Conservation (phyloP, 306 rosid species). For the Amphicarpaea edgeworthii region DNA sequence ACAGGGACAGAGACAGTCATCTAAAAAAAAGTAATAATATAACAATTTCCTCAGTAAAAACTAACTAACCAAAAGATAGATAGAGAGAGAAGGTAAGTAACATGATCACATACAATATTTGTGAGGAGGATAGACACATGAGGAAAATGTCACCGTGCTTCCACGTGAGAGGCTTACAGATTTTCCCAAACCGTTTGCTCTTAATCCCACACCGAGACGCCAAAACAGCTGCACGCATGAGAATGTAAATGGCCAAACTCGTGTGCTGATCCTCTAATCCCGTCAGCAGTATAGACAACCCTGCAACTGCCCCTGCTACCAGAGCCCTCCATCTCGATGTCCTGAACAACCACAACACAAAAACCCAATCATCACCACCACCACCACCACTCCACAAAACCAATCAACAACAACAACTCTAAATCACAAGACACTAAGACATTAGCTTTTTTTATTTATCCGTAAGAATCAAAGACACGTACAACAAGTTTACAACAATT, state of each 20-base stretch:
- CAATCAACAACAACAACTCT: constrained; percentile 3
- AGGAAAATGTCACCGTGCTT: constrained; percentile 94
- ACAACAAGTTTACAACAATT: too few species aligned
- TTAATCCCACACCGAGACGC: constrained; percentile 96
- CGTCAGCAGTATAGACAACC: constrained; percentile 90
- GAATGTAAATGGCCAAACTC: constrained; percentile 91
- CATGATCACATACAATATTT: constrained; percentile 75
- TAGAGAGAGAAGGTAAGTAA: constrained; percentile 8
- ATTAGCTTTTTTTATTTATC: too few species aligned
- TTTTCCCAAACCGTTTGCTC: constrained; percentile 81
- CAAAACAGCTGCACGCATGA: constrained; percentile 92
- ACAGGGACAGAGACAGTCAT: not conserved
- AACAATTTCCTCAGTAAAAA: not conserved
- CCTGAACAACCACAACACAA: constrained; percentile 75
- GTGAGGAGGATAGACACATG: constrained; percentile 95
- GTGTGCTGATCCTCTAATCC: constrained; percentile 87
- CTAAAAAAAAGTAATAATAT: not conserved
- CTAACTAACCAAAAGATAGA: not conserved
- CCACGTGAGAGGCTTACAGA: constrained; percentile 98
- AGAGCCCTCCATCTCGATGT: constrained; percentile 96
- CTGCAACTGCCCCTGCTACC: constrained; percentile 93
- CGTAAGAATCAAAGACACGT: too few species aligned
- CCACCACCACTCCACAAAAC: constrained; percentile 27
- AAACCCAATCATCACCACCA: constrained; percentile 42
- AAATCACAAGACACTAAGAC: not conserved